Evolutionary conservation across 2,329 filamentous ascomycete genomes (phyloP).

Genomic region (Westerdykella aurantiaca): DNA sequence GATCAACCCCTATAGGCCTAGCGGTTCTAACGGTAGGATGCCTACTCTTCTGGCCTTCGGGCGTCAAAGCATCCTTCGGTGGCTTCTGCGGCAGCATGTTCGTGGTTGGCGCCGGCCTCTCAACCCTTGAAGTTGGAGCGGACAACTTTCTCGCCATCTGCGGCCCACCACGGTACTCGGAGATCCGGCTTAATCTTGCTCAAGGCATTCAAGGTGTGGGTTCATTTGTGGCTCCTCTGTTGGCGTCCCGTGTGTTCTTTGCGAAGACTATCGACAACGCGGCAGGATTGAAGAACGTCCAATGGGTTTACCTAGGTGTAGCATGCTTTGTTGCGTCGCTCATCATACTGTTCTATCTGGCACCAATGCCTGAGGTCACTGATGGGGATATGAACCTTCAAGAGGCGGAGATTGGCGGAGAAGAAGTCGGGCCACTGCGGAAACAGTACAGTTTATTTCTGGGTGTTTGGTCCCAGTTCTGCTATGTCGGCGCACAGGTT

Average conservation of each 20-base stretch:
- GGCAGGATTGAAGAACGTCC: constrained; percentile 47
- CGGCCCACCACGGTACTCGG: constrained; percentile 51
- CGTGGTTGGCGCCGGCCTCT: constrained; percentile 52
- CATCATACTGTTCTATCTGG: constrained; percentile 52
- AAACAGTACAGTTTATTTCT: constrained; percentile 36
- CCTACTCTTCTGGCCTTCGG: constrained; percentile 57
- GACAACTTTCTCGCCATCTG: constrained; percentile 55
- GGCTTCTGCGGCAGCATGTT: constrained; percentile 55
- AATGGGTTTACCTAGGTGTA: constrained; percentile 57
- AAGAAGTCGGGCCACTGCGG: constrained; percentile 7
- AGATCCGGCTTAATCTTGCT: constrained; percentile 53
- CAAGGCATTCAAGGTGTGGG: constrained; percentile 55
- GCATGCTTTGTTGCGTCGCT: constrained; percentile 51
- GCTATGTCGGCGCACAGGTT: constrained; percentile 54
- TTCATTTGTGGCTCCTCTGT: constrained; percentile 50
- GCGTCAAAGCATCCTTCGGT: constrained; percentile 51
- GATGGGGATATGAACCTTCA: constrained; percentile 51
- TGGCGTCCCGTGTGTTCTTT: constrained; percentile 52
- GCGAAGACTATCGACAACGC: constrained; percentile 40
- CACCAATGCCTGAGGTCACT: constrained; percentile 53
- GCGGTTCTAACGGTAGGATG: constrained; percentile 52
- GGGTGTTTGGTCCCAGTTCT: constrained; percentile 49
- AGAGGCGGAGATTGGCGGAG: constrained; percentile 2
- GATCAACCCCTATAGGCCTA: constrained; percentile 39
- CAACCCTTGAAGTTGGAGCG: constrained; percentile 51